A percentile compares a stretch with the other conserved stretches of the same genome.
These are phyloP conservation scores for Funneliformis geosporum DNA, from an alignment of 192 early-diverging fungal genomes.

Conservation along the genomic window DNA sequence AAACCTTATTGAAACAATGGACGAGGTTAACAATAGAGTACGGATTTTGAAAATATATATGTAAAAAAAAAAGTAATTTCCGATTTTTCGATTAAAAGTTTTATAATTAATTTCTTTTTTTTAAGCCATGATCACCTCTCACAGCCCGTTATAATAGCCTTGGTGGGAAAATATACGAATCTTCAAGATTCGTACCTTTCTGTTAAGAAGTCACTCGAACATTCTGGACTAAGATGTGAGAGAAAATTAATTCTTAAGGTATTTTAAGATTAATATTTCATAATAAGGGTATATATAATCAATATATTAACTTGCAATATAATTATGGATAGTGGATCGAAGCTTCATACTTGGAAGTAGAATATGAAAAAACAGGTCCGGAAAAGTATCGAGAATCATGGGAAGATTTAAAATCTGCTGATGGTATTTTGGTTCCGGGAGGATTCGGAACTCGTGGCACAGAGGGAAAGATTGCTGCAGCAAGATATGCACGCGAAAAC, in stretches of 20 bases:
- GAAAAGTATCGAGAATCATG: slow-evolving; percentile 96
- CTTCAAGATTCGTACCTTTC: slow-evolving; percentile 97
- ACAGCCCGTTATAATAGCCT: slow-evolving; percentile 82
- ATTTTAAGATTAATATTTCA: background rate
- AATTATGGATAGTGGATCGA: slow-evolving; percentile 82
- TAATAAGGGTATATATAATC: background rate
- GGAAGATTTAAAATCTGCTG: slow-evolving; percentile 82
- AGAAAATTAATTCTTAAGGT: slow-evolving; percentile 73
- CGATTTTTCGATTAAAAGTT: background rate
- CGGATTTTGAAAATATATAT: slow-evolving; percentile 11
- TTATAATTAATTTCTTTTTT: background rate
- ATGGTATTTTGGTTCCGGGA: slow-evolving; percentile 96
- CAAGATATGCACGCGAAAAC: slow-evolving; percentile 97
- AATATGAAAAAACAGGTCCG: slow-evolving; percentile 73
- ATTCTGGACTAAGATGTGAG: slow-evolving; percentile 84
- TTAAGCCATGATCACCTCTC: slow-evolving; percentile 73
- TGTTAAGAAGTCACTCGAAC: slow-evolving; percentile 94
- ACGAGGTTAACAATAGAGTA: slow-evolving; percentile 69
- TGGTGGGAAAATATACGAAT: slow-evolving; percentile 97
- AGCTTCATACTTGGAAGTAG: slow-evolving; percentile 85
- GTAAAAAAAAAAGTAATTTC: background rate
- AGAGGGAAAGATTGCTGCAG: slow-evolving; percentile 93
- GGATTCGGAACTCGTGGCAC: slow-evolving; percentile 97
- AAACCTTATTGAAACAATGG: slow-evolving; percentile 83
- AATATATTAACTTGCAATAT: background rate